Conservation (phyloP, 345 rosid genomes). For the Toxicodendron radicans region DNA sequence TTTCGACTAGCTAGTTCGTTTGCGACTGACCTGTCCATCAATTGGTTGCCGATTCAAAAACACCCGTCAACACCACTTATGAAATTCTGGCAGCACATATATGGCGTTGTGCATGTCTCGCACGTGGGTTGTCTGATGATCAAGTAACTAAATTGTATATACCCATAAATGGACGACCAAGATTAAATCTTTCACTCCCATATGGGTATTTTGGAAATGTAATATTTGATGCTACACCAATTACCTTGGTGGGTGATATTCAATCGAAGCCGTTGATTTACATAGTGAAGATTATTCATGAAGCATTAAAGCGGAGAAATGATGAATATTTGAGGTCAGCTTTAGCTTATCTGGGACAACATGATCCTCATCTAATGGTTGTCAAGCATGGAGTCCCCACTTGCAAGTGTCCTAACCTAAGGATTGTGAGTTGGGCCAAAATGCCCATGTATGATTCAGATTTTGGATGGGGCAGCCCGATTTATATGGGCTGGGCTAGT, state of each 20-base stretch:
- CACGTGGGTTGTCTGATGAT: too few species aligned
- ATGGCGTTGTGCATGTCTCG: too few species aligned
- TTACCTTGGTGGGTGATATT: too few species aligned
- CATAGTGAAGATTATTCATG: not conserved
- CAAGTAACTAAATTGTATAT: not conserved
- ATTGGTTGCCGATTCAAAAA: too few species aligned
- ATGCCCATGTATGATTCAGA: conserved; percentile 20
- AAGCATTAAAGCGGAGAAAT: conserved; percentile 30
- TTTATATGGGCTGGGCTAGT: too few species aligned
- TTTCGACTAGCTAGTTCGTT: too few species aligned
- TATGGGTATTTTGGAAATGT: not conserved
- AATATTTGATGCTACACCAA: not conserved
- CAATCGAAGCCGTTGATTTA: too few species aligned
- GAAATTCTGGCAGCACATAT: too few species aligned
- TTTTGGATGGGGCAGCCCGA: too few species aligned
- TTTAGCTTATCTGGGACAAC: conserved; percentile 31
- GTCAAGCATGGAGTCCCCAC: conserved; percentile 35
- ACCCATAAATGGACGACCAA: too few species aligned
- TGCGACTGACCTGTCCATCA: too few species aligned
- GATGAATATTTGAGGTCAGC: conserved; percentile 49
- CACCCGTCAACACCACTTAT: not conserved
- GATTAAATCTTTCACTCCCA: too few species aligned
- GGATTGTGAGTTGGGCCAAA: conserved; percentile 46
- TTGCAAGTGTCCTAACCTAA: conserved; percentile 57
- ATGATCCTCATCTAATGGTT: conserved; percentile 21